These are phyloP conservation scores for Piper longum DNA, from an alignment of 164 flowering plant genomes.

Conservation along the genomic window DNA sequence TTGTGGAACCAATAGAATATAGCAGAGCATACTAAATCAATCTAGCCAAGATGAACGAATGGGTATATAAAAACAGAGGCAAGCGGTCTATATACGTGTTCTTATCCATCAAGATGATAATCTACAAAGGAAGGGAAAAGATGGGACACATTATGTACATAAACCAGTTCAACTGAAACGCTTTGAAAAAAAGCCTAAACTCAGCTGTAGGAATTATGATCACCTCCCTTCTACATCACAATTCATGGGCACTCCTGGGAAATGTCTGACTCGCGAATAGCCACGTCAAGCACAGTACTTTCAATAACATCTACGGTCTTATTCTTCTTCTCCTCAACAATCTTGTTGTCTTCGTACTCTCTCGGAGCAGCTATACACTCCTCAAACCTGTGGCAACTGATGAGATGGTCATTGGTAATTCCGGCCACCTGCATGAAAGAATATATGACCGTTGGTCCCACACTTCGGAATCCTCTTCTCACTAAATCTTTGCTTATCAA, in stretches of 20 bases:
- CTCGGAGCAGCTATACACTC: slow-evolving; percentile 12
- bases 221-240: not conserved
- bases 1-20: too few species aligned
- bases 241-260: not conserved
- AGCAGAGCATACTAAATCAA: too few species aligned
- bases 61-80: too few species aligned
- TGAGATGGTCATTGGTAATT: slow-evolving; percentile 27
- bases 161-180: too few species aligned
- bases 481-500: slow-evolving; percentile 27
- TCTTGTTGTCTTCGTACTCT: slow-evolving; percentile 4
- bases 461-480: slow-evolving; percentile 24
- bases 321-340: slow-evolving; percentile 6
- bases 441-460: slow-evolving; percentile 25
- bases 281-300: slow-evolving; percentile 7
- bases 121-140: too few species aligned
- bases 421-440: slow-evolving; percentile 31
- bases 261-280: slow-evolving; percentile 10
- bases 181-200: too few species aligned
- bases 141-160: too few species aligned
- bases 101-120: too few species aligned
- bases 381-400: slow-evolving; percentile 20
- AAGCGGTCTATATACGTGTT: too few species aligned
- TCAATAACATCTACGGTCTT: slow-evolving; percentile 1
- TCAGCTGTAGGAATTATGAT: too few species aligned
- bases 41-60: too few species aligned